These are phyloP conservation scores for Closterium sp. DNA, from an alignment of 139 green algal species.

Conservation along the genomic window DNA sequence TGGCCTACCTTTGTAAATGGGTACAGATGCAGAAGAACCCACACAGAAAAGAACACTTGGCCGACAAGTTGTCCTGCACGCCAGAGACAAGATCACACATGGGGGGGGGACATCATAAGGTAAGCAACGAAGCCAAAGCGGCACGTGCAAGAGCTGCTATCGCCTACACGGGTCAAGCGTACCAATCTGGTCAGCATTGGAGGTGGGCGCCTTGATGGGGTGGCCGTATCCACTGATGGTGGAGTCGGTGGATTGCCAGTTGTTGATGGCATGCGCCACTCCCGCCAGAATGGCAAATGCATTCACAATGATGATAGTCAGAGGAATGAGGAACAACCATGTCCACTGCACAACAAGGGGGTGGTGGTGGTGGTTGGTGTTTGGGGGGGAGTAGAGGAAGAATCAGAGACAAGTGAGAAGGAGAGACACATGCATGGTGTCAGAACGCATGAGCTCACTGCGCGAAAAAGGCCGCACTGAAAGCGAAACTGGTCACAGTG, in stretches of 20 bases:
- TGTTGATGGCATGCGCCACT: constrained; percentile 2
- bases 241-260: background rate
- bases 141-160: background rate
- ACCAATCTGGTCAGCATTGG: background rate
- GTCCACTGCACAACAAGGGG: constrained; percentile 13
- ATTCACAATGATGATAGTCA: constrained; percentile 32
- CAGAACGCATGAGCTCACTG: too few species aligned
- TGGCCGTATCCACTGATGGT: background rate
- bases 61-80: constrained; percentile 18
- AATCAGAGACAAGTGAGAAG: too few species aligned
- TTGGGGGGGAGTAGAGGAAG: background rate
- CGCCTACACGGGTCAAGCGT: background rate
- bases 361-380: too few species aligned
- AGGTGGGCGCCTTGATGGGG: background rate
- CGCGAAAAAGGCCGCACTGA: too few species aligned
- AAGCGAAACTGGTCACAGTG: background rate
- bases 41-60: constrained; percentile 29
- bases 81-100: background rate
- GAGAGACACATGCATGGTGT: too few species aligned
- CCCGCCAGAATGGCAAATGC: constrained; percentile 22
- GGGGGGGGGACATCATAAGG: background rate
- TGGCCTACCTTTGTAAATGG: constrained; percentile 29
- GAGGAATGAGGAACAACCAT: constrained; percentile 32
- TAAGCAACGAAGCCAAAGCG: background rate
- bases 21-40: constrained; percentile 41